phyloP scores from a whole-genome alignment of 2,329 filamentous ascomycete species.

The Dryadomyces quercivorus region DNA sequence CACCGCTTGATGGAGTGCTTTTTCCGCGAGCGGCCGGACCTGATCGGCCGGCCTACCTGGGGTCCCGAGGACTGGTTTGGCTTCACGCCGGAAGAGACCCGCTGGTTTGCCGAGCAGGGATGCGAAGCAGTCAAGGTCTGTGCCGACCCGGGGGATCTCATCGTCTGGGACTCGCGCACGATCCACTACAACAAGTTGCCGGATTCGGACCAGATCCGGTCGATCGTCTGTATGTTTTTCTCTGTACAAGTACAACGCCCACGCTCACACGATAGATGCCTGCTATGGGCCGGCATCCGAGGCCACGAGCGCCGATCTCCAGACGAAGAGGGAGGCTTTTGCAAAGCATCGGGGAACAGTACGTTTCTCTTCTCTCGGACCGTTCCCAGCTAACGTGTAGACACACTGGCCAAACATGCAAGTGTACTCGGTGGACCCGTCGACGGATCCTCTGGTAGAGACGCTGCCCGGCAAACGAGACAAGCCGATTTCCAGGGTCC shows the following conservation, averaged over 20 bases:
- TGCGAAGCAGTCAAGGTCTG: slow-evolving; percentile 5
- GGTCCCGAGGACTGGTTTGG: slow-evolving; percentile 2
- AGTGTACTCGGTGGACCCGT: not conserved
- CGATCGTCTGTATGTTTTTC: slow-evolving; percentile 15
- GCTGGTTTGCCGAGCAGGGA: slow-evolving; percentile 1
- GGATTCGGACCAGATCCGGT: slow-evolving; percentile 16
- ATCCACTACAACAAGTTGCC: slow-evolving; percentile 24
- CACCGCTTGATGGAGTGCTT: slow-evolving; percentile 6
- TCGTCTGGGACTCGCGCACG: slow-evolving; percentile 24
- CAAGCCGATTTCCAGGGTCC: slow-evolving; percentile 24
- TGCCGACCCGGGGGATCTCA: slow-evolving; percentile 10
- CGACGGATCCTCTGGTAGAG: not conserved
- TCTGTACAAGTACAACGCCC: not conserved
- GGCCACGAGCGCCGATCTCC: slow-evolving; percentile 16
- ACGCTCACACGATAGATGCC: slow-evolving; percentile 10
- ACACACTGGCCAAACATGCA: not conserved
- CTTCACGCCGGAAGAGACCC: not conserved
- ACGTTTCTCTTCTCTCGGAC: not conserved
- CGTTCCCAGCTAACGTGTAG: too few relatives aligned
- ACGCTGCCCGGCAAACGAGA: not conserved
- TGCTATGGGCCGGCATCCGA: slow-evolving; percentile 21
- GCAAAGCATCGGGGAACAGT: slow-evolving; percentile 15
- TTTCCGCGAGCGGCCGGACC: not conserved
- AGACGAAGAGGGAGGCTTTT: slow-evolving; percentile 18
- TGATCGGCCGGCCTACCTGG: not conserved